A percentile compares a stretch with the other conserved stretches of the same genome.
Conservation (phyloP, 75 land plant genomes). For the Sequoia sempervirens region DNA sequence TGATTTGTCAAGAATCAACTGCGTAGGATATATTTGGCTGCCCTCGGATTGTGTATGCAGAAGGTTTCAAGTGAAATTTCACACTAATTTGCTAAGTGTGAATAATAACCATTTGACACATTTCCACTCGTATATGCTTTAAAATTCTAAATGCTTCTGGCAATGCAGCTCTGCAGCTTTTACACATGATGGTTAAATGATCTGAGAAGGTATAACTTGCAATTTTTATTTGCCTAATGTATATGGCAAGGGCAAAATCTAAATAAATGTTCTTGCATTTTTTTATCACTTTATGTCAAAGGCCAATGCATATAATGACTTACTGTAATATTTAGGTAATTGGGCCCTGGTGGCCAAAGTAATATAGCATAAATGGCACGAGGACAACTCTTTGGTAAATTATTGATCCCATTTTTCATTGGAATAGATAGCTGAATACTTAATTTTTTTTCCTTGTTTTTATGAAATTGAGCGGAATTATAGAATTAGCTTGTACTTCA, state of each 20-base stretch:
- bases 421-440: not conserved
- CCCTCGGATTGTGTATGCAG: not conserved
- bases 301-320: not conserved
- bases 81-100: not conserved
- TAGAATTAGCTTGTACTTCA: not conserved
- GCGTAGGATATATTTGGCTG: not conserved
- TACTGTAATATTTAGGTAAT: not conserved
- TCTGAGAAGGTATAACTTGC: not conserved
- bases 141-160: not conserved
- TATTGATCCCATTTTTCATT: not conserved
- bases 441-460: not conserved
- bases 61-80: not conserved
- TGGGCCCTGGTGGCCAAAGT: constrained; percentile 1
- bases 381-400: not conserved
- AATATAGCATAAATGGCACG: constrained; percentile 1
- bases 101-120: not conserved
- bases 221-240: not conserved
- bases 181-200: not conserved
- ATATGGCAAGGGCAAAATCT: not conserved
- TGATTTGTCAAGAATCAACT: too few species aligned
- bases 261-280: not conserved
- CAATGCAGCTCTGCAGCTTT: not conserved
- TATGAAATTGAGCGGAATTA: not conserved
- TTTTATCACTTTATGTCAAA: not conserved
- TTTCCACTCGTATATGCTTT: not conserved